phyloP scores from a whole-genome alignment of 2,329 filamentous ascomycete species.

The Epichloe sylvatica region DNA sequence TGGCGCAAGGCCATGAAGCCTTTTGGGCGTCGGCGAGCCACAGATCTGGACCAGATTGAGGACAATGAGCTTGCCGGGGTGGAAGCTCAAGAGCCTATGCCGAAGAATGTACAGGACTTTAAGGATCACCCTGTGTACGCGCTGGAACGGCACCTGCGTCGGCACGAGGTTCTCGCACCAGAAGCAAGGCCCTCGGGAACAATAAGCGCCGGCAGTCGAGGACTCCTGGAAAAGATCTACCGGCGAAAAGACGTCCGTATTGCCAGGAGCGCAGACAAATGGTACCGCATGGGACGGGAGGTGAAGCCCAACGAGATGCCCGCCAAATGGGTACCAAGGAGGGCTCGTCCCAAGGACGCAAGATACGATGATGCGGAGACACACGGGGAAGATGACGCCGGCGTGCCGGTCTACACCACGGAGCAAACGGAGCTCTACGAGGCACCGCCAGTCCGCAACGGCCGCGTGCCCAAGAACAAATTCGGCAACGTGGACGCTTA shows the following conservation, averaged over 20 bases:
- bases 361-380: slow-evolving; percentile 16
- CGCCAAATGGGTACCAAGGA: slow-evolving; percentile 54
- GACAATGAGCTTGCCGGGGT: slow-evolving; percentile 58
- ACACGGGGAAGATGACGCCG: slow-evolving; percentile 19
- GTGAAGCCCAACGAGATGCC: slow-evolving; percentile 69
- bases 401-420: slow-evolving; percentile 44
- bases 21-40: slow-evolving; percentile 28
- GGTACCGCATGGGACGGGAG: slow-evolving; percentile 77
- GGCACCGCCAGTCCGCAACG: slow-evolving; percentile 61
- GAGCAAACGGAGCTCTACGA: slow-evolving; percentile 60
- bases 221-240: slow-evolving; percentile 63
- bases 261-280: slow-evolving; percentile 69
- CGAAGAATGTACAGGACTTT: slow-evolving; percentile 73
- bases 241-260: slow-evolving; percentile 66
- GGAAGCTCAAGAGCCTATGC: slow-evolving; percentile 69
- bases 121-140: slow-evolving; percentile 76
- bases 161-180: slow-evolving; percentile 70
- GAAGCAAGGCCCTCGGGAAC: slow-evolving; percentile 60
- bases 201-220: slow-evolving; percentile 51
- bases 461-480: slow-evolving; percentile 72
- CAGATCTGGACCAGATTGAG: slow-evolving; percentile 72
- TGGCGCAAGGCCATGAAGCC: slow-evolving; percentile 37
- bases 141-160: slow-evolving; percentile 68
- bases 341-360: slow-evolving; percentile 19
- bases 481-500: slow-evolving; percentile 93